Evolutionary conservation across 176 grass and related monocot species (phyloP), one percentile per base, ranked within the genome.

Genomic region (Phyllostachys edulis): DNA sequence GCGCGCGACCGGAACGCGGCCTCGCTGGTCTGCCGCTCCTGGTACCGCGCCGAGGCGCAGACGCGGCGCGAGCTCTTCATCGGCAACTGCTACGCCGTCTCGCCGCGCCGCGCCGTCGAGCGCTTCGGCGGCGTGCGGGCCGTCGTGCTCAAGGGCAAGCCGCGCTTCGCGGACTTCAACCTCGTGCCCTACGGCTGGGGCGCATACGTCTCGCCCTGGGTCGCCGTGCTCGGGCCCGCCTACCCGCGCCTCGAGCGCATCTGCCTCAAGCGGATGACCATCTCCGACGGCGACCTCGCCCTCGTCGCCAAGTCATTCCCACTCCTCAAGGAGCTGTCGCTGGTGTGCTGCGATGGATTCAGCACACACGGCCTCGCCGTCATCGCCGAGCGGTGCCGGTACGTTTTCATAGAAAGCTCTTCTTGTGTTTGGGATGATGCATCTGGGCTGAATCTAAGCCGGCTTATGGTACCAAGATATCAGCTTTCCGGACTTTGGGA

Each of bases 81-180:
- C 77, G 96, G 93, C 75, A 98, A 98, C 93, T 98, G 93, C 87
- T 98, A 98, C 82, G 87, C 96, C 66, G 93, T 98, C 65, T 74
- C 96, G 11, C 96, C 96, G 11, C 4, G 34, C 21, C 92, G 89
- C 37, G 91, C 88, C 18, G 70, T 90, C n/a, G 84, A 85, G 89
- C 90, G 96, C 59, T 98, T 98, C 79, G 71, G 78, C 9, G 70
- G 88, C 42, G 79, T 93, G 89, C 85, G 84, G 29, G 85, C 92
- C 37, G 81, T 98, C 62, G 88, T 92, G 77, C 91, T 98, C 49
- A 98, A 98, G 85, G 96, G 96, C 36, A 95, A 95, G 85, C 96
- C 96, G 2, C 92, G 96, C 36, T 98, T 98, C 67, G 92, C 90
- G 0, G 96, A 98, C 78, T 98, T 98, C 85, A 92, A 71, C 77